phyloP scores from a whole-genome alignment of 208 protist genomes.

The Tritrichomonas foetus region DNA sequence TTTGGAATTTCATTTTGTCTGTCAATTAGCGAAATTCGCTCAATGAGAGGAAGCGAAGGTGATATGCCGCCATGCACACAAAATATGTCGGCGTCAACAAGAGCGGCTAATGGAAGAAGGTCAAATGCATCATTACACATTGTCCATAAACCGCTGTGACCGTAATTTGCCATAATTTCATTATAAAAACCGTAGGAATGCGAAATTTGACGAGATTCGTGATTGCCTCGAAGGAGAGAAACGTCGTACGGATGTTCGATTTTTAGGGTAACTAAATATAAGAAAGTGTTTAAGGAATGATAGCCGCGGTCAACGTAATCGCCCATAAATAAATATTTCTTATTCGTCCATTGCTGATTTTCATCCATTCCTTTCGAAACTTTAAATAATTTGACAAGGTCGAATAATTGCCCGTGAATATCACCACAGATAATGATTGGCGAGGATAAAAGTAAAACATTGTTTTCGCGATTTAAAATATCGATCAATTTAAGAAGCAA shows the following conservation, averaged over 20 bases:
- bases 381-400: conserved; percentile 35
- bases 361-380: background rate
- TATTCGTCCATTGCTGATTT: background rate
- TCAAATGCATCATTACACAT: background rate
- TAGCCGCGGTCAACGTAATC: conserved; percentile 56
- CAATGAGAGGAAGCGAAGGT: conserved; percentile 57
- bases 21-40: conserved; percentile 74
- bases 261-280: conserved; percentile 47
- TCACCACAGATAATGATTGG: conserved; percentile 52
- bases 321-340: conserved; percentile 55
- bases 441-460: conserved; percentile 45
- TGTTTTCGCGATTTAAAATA: conserved; percentile 37
- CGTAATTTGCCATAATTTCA: conserved; percentile 73
- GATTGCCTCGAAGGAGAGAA: conserved; percentile 53
- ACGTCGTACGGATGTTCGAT: conserved; percentile 46
- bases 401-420: conserved; percentile 40
- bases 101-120: background rate
- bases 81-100: background rate
- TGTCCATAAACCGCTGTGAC: conserved; percentile 56
- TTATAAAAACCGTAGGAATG: conserved; percentile 50
- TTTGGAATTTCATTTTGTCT: conserved; percentile 54
- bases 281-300: conserved; percentile 49
- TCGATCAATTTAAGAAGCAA: background rate
- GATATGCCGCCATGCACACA: background rate
- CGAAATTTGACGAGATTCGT: conserved; percentile 51